These are phyloP conservation scores for Tieghemiomyces parasiticus DNA, from an alignment of 192 early-diverging fungal genomes.

Conservation along the genomic window DNA sequence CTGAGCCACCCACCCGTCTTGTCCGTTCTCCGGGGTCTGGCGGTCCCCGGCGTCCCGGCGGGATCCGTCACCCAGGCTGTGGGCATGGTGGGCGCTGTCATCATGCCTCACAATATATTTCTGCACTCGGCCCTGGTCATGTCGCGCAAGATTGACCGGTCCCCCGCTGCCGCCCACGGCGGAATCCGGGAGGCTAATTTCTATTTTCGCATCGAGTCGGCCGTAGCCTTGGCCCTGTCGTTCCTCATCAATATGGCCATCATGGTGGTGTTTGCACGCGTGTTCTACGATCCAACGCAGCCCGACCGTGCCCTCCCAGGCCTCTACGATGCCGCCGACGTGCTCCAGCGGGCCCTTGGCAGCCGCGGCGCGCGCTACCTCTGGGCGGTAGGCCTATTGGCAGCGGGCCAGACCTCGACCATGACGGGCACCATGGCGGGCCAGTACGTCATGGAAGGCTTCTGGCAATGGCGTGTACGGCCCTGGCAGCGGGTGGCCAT, in stretches of 20 bases:
- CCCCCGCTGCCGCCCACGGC: slow-evolving; percentile 20
- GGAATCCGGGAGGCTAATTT: slow-evolving; percentile 53
- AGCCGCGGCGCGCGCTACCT: slow-evolving; percentile 35
- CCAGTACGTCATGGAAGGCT: slow-evolving; percentile 79
- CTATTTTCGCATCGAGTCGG: slow-evolving; percentile 49
- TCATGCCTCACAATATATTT: slow-evolving; percentile 88
- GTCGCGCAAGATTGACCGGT: slow-evolving; percentile 29
- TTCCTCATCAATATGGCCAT: slow-evolving; percentile 54
- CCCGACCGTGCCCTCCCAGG: slow-evolving; percentile 33
- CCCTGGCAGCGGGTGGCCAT: slow-evolving; percentile 45
- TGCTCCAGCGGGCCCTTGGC: slow-evolving; percentile 42
- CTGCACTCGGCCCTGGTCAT: slow-evolving; percentile 70
- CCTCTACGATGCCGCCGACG: slow-evolving; percentile 42
- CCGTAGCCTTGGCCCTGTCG: slow-evolving; percentile 39
- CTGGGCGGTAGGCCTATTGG: slow-evolving; percentile 73
- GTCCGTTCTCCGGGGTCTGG: slow-evolving; percentile 32
- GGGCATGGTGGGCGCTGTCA: slow-evolving; percentile 48
- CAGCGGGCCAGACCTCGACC: slow-evolving; percentile 69
- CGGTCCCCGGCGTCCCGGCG: slow-evolving; percentile 35
- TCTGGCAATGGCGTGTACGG: slow-evolving; percentile 42
- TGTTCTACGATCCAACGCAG: slow-evolving; percentile 15
- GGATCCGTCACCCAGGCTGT: slow-evolving; percentile 45
- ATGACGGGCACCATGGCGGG: slow-evolving; percentile 87
- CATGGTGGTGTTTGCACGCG: slow-evolving; percentile 45
- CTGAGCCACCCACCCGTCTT: slow-evolving; percentile 29